Percentiles rank a stretch among this genome's conserved stretches.
Conservation (phyloP, 495 filamentous ascomycete species). For the Tuber microsphaerosporum region DNA sequence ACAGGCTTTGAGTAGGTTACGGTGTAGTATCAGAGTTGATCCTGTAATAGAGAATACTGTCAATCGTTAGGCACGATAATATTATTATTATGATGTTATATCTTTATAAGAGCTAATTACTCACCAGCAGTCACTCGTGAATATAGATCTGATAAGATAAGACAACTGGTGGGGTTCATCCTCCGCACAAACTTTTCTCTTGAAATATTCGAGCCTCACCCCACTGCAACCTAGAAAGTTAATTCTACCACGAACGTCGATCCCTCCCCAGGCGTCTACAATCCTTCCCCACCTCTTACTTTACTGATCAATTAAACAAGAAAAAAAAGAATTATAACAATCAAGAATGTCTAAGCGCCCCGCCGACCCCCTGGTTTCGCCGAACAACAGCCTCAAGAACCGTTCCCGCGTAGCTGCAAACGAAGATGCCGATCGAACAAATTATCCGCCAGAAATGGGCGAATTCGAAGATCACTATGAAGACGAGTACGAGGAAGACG, state of each 20-base stretch:
- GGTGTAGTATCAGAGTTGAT: no score
- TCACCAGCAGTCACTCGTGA: background rate
- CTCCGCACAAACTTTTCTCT: background rate
- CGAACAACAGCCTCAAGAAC: conserved; percentile 44
- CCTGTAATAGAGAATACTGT: background rate
- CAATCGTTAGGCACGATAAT: background rate
- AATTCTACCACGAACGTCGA: background rate
- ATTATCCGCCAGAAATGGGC: conserved; percentile 55
- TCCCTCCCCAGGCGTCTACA: background rate
- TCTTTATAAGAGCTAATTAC: background rate
- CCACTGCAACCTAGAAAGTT: background rate
- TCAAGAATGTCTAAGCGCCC: conserved; percentile 44
- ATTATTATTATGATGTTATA: no score
- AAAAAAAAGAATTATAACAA: background rate
- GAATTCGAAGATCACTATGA: conserved; percentile 95
- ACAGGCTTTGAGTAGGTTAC: no score
- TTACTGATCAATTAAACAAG: background rate
- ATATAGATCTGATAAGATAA: background rate
- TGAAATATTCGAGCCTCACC: background rate
- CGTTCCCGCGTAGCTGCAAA: conserved; percentile 28
- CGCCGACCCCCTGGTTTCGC: conserved; percentile 40
- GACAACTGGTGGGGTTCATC: background rate
- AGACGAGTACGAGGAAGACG: conserved; percentile 89
- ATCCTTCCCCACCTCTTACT: background rate
- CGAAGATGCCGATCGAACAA: background rate